These are phyloP conservation scores for Ceratorhiza oryzae-sativae DNA, from an alignment of 1,284 basidiomycete genomes.

Conservation along the genomic window DNA sequence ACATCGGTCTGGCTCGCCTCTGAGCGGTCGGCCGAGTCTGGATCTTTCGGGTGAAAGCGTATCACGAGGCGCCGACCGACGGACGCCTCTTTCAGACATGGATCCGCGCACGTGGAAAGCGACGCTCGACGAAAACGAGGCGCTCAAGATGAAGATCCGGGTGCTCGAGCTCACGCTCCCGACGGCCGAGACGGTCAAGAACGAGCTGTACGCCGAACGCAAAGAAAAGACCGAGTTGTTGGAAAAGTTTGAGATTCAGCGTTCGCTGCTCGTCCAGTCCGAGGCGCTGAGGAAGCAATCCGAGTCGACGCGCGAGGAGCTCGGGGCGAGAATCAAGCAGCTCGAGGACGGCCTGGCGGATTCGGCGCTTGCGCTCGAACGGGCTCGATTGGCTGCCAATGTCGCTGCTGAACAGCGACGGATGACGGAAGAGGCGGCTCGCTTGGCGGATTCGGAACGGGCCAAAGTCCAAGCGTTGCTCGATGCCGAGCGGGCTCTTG, in stretches of 20 bases:
- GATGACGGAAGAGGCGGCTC: conserved; percentile 10
- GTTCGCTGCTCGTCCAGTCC: conserved; percentile 20
- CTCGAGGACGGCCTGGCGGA: conserved; percentile 27
- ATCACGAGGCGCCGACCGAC: not conserved
- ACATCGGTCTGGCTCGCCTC: conserved; percentile 2
- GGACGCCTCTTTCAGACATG: conserved; percentile 8
- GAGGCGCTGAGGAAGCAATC: conserved; percentile 26
- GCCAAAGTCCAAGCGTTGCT: conserved; percentile 3
- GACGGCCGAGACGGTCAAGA: conserved; percentile 32
- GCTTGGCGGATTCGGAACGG: conserved; percentile 14
- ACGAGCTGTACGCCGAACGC: conserved; percentile 30
- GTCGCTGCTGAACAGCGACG: conserved; percentile 16
- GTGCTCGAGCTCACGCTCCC: conserved; percentile 31
- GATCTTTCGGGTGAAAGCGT: not conserved
- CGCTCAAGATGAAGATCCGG: conserved; percentile 37
- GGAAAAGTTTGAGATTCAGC: conserved; percentile 21
- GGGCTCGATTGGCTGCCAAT: not conserved
- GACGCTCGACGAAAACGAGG: conserved; percentile 31
- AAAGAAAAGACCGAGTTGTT: conserved; percentile 24
- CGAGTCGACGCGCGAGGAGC: conserved; percentile 23
- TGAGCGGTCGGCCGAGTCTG: not conserved
- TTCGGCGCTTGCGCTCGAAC: conserved; percentile 12
- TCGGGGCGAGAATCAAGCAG: conserved; percentile 14
- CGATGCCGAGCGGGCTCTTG: conserved; percentile 23
- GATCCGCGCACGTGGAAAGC: conserved; percentile 28